Conservation (phyloP, 352 stramenopile genomes). For the Globisporangium paroecandrum region DNA sequence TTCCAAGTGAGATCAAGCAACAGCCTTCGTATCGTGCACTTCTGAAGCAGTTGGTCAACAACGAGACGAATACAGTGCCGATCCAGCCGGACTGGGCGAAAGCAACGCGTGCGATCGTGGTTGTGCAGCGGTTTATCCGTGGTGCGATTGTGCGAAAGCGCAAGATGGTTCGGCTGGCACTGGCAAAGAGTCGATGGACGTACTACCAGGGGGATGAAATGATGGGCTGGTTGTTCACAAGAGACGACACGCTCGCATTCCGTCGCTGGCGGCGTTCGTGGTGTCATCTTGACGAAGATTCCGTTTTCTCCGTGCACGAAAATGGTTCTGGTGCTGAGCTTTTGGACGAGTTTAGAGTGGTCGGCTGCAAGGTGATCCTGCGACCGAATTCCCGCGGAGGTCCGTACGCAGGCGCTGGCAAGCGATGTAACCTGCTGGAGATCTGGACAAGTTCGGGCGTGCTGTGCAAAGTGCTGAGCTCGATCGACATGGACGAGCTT, state of each 20-base stretch:
- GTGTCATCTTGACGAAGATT: slow-evolving; percentile 73
- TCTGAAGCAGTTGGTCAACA: slow-evolving; percentile 74
- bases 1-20: slow-evolving; percentile 23
- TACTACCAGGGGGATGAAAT: slow-evolving; percentile 57
- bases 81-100: slow-evolving; percentile 64
- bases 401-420: slow-evolving; percentile 30
- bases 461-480: slow-evolving; percentile 65
- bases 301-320: slow-evolving; percentile 64
- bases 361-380: slow-evolving; percentile 66
- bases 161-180: slow-evolving; percentile 55
- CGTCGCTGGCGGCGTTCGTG: slow-evolving; percentile 77
- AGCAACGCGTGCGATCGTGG: slow-evolving; percentile 67
- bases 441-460: slow-evolving; percentile 44
- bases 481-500: slow-evolving; percentile 48
- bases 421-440: slow-evolving; percentile 46
- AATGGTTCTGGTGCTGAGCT: slow-evolving; percentile 66
- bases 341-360: slow-evolving; percentile 62
- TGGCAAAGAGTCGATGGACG: slow-evolving; percentile 55
- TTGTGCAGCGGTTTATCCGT: slow-evolving; percentile 80
- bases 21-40: slow-evolving; percentile 73
- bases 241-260: slow-evolving; percentile 83
- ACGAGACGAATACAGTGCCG: slow-evolving; percentile 36
- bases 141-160: slow-evolving; percentile 64
- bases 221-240: slow-evolving; percentile 82
- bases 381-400: slow-evolving; percentile 45